These are phyloP conservation scores for Eutrema heterophyllum DNA, from an alignment of 345 rosid species.

Conservation along the genomic window DNA sequence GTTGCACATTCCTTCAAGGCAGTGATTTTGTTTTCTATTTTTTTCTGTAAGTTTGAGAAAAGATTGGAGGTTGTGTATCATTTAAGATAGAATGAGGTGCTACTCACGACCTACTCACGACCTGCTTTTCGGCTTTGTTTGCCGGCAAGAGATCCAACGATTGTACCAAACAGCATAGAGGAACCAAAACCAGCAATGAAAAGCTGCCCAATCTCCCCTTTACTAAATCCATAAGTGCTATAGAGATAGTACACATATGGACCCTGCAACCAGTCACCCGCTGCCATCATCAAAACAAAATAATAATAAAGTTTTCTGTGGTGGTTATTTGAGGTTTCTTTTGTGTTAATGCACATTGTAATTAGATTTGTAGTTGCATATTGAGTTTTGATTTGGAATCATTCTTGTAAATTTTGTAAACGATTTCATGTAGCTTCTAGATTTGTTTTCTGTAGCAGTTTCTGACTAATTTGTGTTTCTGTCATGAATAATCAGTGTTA, in stretches of 20 bases:
- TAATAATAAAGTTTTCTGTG: too few species aligned
- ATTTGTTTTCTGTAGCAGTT: too few species aligned
- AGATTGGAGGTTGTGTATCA: not conserved
- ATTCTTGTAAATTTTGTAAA: too few species aligned
- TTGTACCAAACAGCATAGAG: slow-evolving; percentile 97
- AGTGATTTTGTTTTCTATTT: not conserved
- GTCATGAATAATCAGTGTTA: not conserved
- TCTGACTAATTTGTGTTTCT: not conserved
- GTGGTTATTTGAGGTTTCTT: too few species aligned
- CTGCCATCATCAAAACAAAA: slow-evolving; percentile 40
- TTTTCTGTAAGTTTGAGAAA: not conserved
- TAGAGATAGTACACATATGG: slow-evolving; percentile 96
- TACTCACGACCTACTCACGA: too few species aligned
- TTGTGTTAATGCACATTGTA: too few species aligned
- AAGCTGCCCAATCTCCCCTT: slow-evolving; percentile 94
- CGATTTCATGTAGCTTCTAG: too few species aligned
- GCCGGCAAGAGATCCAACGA: slow-evolving; percentile 98
- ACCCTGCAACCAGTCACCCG: slow-evolving; percentile 99
- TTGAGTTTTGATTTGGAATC: too few species aligned
- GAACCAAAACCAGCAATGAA: slow-evolving; percentile 99
- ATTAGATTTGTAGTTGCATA: too few species aligned
- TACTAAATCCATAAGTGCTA: slow-evolving; percentile 77
- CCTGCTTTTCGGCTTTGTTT: too few species aligned
- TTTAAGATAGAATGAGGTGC: too few species aligned
- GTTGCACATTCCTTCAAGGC: not conserved